phyloP scores from a whole-genome alignment of 495 filamentous ascomycete species.

The Podospora comata region DNA sequence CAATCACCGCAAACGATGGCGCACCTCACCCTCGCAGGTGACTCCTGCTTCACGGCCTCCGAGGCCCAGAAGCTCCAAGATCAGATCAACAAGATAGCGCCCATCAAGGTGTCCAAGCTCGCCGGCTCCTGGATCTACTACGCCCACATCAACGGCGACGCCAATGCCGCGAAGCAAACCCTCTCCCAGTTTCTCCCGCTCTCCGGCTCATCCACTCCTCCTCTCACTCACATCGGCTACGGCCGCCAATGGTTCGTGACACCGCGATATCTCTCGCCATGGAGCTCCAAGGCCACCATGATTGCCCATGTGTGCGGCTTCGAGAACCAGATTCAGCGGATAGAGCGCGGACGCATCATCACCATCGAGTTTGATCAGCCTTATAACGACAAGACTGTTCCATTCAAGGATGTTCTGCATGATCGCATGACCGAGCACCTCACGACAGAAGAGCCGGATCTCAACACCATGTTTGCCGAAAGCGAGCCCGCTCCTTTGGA shows the following conservation, averaged over 20 bases:
- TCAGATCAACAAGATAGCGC: constrained; percentile 43
- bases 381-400: constrained; percentile 47
- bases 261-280: constrained; percentile 90
- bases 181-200: constrained; percentile 44
- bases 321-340: constrained; percentile 66
- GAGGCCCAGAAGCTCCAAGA: constrained; percentile 50
- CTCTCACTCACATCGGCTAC: constrained; percentile 33
- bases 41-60: constrained; percentile 49
- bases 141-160: constrained; percentile 40
- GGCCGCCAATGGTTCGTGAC: constrained; percentile 58
- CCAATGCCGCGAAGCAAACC: constrained; percentile 33
- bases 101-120: constrained; percentile 42
- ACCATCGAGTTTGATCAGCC: constrained; percentile 57
- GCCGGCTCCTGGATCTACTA: constrained; percentile 54
- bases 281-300: constrained; percentile 93
- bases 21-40: constrained; percentile 41
- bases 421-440: constrained; percentile 94
- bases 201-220: constrained; percentile 19
- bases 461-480: constrained; percentile 75
- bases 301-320: constrained; percentile 92
- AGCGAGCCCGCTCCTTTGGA: constrained; percentile 65
- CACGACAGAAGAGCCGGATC: constrained; percentile 59
- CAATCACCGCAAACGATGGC: constrained; percentile 24
- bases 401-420: constrained; percentile 69
- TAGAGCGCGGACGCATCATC: constrained; percentile 80